A percentile compares a stretch with the other conserved stretches of the same genome.
These are phyloP conservation scores for Nothophaeocryptopus gaeumannii DNA, from an alignment of 2,329 filamentous ascomycete species.

Conservation along the genomic window DNA sequence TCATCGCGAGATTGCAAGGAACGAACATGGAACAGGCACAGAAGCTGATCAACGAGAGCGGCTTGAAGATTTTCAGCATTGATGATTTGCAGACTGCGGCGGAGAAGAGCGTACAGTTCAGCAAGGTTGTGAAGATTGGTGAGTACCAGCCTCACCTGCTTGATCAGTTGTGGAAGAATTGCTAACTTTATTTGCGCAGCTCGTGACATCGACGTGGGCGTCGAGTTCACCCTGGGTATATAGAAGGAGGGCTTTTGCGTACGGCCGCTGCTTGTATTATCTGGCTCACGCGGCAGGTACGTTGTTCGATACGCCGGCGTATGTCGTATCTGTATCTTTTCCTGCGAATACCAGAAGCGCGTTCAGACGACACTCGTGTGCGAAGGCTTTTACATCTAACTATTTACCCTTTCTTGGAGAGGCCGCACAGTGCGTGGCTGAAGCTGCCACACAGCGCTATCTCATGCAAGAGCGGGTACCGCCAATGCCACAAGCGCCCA, in stretches of 20 bases:
- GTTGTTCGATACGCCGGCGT: no score
- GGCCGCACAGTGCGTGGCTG: no score
- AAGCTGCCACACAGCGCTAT: no score
- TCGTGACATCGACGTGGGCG: slow-evolving; percentile 93
- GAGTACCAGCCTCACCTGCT: slow-evolving; percentile 41
- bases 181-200: slow-evolving; percentile 49
- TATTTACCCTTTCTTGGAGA: no score
- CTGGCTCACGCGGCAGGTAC: no score
- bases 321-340: no score
- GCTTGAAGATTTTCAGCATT: slow-evolving; percentile 99
- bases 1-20: slow-evolving; percentile 94
- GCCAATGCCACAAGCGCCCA: no score
- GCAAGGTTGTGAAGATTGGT: slow-evolving; percentile 98
- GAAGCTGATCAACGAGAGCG: slow-evolving; percentile 89
- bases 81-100: slow-evolving; percentile 96
- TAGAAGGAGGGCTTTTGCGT: slow-evolving; percentile 47
- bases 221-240: slow-evolving; percentile 93
- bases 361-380: no score
- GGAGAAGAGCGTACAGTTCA: slow-evolving; percentile 98
- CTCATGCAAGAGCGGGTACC: no score
- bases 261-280: no score
- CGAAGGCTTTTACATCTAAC: no score
- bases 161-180: slow-evolving; percentile 4
- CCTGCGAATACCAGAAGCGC: no score
- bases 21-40: slow-evolving; percentile 97